A percentile compares a stretch with the other conserved stretches of the same genome.
These are phyloP conservation scores for Ogataea pilisensis DNA, from an alignment of 805 yeast genomes.

Conservation along the genomic window DNA sequence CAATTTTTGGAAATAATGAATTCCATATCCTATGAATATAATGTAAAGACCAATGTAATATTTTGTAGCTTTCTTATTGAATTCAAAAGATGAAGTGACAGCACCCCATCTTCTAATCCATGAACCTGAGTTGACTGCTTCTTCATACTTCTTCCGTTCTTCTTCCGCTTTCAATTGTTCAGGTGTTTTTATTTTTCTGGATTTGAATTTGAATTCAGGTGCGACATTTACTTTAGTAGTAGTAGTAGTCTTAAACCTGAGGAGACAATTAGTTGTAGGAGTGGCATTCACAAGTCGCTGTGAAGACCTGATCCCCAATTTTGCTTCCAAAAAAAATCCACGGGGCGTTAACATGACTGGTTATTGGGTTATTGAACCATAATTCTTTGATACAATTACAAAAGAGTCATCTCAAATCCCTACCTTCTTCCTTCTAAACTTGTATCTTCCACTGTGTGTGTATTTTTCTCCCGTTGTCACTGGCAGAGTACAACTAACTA, in stretches of 20 bases:
- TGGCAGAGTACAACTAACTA: too few relatives aligned
- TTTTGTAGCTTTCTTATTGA: slow-evolving; percentile 59
- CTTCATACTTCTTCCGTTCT: slow-evolving; percentile 27
- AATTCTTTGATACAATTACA: too few relatives aligned
- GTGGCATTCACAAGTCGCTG: too few relatives aligned
- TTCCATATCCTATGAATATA: slow-evolving; percentile 53
- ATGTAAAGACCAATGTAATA: slow-evolving; percentile 59
- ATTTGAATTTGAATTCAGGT: slow-evolving; percentile 28
- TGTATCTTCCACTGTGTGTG: too few relatives aligned
- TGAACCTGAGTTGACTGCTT: slow-evolving; percentile 32
- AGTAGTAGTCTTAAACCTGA: not conserved
- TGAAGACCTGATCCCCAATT: too few relatives aligned
- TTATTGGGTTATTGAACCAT: too few relatives aligned
- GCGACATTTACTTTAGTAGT: slow-evolving; percentile 8
- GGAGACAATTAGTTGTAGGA: too few relatives aligned
- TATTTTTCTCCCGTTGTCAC: too few relatives aligned
- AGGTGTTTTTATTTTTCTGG: slow-evolving; percentile 25
- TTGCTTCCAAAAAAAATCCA: too few relatives aligned
- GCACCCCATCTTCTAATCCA: slow-evolving; percentile 48
- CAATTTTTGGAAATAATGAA: slow-evolving; percentile 61
- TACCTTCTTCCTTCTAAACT: too few relatives aligned
- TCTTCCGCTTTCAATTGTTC: slow-evolving; percentile 27
- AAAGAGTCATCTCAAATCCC: too few relatives aligned
- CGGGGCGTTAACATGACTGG: too few relatives aligned
- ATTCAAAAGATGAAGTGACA: slow-evolving; percentile 47